Conservation (phyloP, 2,329 filamentous ascomycete species). For the Cladosporium austrohemisphaericum region DNA sequence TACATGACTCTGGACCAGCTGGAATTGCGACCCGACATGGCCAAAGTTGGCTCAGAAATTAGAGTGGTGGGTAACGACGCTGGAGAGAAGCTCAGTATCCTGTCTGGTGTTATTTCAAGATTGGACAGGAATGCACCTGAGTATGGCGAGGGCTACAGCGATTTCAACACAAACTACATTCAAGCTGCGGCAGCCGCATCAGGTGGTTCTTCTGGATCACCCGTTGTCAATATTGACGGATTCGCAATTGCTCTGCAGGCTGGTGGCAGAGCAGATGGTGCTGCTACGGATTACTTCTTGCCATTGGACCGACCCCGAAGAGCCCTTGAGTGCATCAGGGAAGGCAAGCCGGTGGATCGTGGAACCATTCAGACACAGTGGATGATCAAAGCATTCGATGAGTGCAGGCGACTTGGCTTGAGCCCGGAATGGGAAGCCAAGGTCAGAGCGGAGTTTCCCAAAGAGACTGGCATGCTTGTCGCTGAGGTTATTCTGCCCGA, state of each 20-base stretch:
- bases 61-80: constrained; percentile 97
- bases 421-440: constrained; percentile 81
- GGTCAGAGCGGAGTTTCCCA: constrained; percentile 77
- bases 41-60: constrained; percentile 86
- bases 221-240: constrained; percentile 92
- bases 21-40: constrained; percentile 76
- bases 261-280: constrained; percentile 87
- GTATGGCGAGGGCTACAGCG: constrained; percentile 95
- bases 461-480: constrained; percentile 94
- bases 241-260: constrained; percentile 90
- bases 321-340: constrained; percentile 79
- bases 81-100: constrained; percentile 94
- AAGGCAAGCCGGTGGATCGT: constrained; percentile 70
- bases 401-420: constrained; percentile 84
- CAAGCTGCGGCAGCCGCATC: constrained; percentile 96
- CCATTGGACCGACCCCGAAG: constrained; percentile 86
- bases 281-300: constrained; percentile 95
- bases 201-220: constrained; percentile 96
- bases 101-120: constrained; percentile 94
- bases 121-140: constrained; percentile 95
- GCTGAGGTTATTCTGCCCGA: constrained; percentile 91
- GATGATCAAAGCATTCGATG: constrained; percentile 94
- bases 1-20: constrained; percentile 89
- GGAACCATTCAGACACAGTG: constrained; percentile 99
- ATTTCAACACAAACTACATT: constrained; percentile 96